Conservation (phyloP, 176 grass and related monocot species). For the Triticum dicoccoides region DNA sequence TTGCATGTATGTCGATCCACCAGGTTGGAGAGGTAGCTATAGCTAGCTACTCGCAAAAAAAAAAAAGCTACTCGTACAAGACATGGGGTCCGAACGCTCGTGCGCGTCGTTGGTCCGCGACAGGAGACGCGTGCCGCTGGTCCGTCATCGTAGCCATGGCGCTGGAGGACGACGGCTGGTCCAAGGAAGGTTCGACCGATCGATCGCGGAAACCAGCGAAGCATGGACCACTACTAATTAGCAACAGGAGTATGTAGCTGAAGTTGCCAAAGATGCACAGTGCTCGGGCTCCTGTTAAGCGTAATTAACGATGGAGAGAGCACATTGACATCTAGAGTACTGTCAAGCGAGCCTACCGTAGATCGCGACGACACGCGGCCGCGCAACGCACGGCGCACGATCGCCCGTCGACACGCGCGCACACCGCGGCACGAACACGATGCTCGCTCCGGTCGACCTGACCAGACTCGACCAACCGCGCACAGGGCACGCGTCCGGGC, state of each 20-base stretch:
- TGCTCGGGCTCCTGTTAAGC: too few species aligned
- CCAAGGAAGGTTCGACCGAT: not conserved
- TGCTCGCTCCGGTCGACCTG: not conserved
- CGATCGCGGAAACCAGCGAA: not conserved
- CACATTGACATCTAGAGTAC: not conserved
- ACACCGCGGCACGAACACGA: not conserved
- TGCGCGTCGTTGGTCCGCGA: not conserved
- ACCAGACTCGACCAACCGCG: not conserved
- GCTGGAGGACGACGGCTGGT: not conserved
- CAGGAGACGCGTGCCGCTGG: not conserved
- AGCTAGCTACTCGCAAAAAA: not conserved
- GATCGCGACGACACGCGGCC: too few species aligned
- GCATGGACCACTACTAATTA: not conserved
- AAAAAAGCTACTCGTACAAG: not conserved
- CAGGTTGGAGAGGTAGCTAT: not conserved
- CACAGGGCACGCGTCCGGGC: not conserved
- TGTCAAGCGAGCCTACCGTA: too few species aligned
- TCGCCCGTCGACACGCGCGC: not conserved
- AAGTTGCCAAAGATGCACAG: too few species aligned
- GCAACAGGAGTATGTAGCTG: not conserved
- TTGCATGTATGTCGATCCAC: not conserved
- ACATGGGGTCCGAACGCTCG: not conserved
- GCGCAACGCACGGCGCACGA: not conserved
- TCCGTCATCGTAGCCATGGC: not conserved
- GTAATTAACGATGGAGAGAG: not conserved